These are phyloP conservation scores for Plasmopara viticola DNA, from an alignment of 352 stramenopile species.

Conservation along the genomic window DNA sequence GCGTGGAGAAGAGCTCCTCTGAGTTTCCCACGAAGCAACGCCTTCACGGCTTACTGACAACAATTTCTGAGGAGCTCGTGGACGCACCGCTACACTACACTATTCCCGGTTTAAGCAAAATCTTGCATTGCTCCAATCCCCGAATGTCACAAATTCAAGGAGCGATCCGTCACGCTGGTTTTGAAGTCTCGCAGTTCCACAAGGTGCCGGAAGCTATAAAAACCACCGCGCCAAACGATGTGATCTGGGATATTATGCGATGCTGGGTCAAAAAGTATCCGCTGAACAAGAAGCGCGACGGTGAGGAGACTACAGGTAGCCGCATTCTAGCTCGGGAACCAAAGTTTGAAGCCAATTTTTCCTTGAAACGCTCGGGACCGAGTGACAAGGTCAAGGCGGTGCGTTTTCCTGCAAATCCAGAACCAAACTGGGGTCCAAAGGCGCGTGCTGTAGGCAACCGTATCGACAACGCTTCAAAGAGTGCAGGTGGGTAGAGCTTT, in stretches of 20 bases:
- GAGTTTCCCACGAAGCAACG: conserved; percentile 90
- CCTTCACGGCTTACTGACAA: conserved; percentile 93
- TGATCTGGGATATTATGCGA: conserved; percentile 98
- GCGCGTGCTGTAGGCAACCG: conserved; percentile 77
- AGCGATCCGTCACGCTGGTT: conserved; percentile 94
- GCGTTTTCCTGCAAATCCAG: conserved; percentile 92
- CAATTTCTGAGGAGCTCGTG: conserved; percentile 92
- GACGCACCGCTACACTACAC: conserved; percentile 97
- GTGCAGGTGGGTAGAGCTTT: conserved; percentile 15
- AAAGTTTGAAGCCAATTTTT: conserved; percentile 82
- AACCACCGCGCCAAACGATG: conserved; percentile 95
- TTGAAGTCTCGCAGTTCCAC: conserved; percentile 96
- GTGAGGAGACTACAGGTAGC: conserved; percentile 62
- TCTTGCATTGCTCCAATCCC: conserved; percentile 90
- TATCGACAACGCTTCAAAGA: conserved; percentile 19
- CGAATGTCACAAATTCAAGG: conserved; percentile 92
- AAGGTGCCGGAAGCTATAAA: conserved; percentile 98
- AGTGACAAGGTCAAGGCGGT: conserved; percentile 87
- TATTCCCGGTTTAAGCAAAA: conserved; percentile 89
- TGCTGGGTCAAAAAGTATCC: conserved; percentile 94
- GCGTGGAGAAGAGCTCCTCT: conserved; percentile 67
- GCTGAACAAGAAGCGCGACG: conserved; percentile 83
- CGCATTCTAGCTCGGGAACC: conserved; percentile 86
- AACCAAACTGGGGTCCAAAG: conserved; percentile 96
- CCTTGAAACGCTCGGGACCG: conserved; percentile 46